phyloP scores from a whole-genome alignment of 306 rosid species.

The Vicia villosa region DNA sequence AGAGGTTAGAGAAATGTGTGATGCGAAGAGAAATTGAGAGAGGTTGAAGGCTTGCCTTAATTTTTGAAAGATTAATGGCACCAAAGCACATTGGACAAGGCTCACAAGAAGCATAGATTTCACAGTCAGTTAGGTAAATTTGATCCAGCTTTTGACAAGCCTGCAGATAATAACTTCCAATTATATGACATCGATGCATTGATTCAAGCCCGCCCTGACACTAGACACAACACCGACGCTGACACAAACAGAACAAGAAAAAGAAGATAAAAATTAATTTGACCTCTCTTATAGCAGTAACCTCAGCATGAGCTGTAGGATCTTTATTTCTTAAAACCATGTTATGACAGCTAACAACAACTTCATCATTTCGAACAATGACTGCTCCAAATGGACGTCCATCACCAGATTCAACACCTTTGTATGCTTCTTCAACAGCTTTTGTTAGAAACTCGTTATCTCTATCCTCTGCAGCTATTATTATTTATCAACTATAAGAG shows the following conservation, averaged over 20 bases:
- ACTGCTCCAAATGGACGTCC: conserved; percentile 93
- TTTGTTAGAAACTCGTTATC: conserved; percentile 63
- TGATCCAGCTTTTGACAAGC: conserved; percentile 82
- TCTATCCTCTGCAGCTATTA: conserved; percentile 64
- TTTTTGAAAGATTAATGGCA: conserved; percentile 84
- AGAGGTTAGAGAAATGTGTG: not conserved
- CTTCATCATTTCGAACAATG: conserved; percentile 75
- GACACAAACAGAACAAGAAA: not conserved
- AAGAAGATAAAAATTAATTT: conserved; percentile 14
- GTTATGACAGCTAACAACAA: conserved; percentile 83
- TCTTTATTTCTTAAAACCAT: conserved; percentile 74
- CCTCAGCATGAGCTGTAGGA: conserved; percentile 91
- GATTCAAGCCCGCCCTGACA: not conserved
- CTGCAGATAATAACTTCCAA: conserved; percentile 38
- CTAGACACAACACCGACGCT: not conserved
- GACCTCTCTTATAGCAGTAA: conserved; percentile 89
- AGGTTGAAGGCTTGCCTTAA: conserved; percentile 55
- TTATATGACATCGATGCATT: not conserved
- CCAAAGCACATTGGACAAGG: conserved; percentile 99
- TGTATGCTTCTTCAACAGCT: conserved; percentile 87
- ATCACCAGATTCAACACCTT: conserved; percentile 77
- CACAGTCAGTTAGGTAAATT: conserved; percentile 79
- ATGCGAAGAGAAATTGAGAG: conserved; percentile 1
- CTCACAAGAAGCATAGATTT: conserved; percentile 92
- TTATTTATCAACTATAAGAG: not conserved